Base-by-base conservation (phyloP, 768 basidiomycete genomes). In the Mycena olivaceomarginata region DNA sequence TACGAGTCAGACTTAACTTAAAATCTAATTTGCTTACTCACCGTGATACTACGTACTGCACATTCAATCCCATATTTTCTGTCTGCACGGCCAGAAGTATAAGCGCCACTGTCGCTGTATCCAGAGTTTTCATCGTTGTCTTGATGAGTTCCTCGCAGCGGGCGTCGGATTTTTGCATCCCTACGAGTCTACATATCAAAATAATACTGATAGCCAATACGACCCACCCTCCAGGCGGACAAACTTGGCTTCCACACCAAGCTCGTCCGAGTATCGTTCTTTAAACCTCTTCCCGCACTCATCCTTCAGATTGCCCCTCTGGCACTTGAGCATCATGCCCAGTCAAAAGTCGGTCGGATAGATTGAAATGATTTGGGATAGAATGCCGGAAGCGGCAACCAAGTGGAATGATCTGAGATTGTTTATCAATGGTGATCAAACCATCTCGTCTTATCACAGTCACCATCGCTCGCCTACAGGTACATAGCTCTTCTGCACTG, bases 21-120 rank as follows among this genome's bases (percentile, higher is more conserved):
- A 66, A 45, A 22, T 25, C 43, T 12, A 56, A 67, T 53, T 5
- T 41, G 9, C 37, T 40, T 48, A 67, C 67, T 67, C 45, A 67
- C 67, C 51, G 48, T 51, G 46, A 40, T 67, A 67, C 67, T 40
- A 31, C 18, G 16, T 67, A 56, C 67, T 67, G 46, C 37, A 67
- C 67, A 67, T 48, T 67, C 45, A 67, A n/a, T 56, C 37, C 67
- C 67, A 67, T 13, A 67, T 67, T 67, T 48, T 67, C 20, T 51
- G 67, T 67, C 51, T 53, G 67, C 37, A 67, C 67, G 25, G 48
- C 67, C 37, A 67, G 39, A 37, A 67, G 67, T 48, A 67, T 67
- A 25, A 67, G 67, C 51, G 48, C n/a, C 51, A 67, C 67, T 40
- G 67, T 48, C 5, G 46, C 67, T 67, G 67, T 25, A 67, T 67